Conservation (phyloP, 805 yeast species). For the Saccharomyces mikatae region DNA sequence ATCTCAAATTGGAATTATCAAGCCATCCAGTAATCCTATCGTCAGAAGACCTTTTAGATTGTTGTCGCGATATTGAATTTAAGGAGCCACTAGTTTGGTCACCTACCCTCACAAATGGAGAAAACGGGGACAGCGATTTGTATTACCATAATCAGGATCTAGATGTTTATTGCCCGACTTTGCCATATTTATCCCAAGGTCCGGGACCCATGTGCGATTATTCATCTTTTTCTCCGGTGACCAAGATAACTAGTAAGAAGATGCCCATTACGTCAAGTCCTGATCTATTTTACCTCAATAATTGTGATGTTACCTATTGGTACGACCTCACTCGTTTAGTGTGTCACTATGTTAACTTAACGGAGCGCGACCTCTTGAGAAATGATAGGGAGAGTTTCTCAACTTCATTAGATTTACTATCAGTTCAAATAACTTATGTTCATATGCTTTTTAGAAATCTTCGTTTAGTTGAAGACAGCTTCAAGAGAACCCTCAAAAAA, state of each 20-base stretch:
- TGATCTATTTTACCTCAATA: not conserved
- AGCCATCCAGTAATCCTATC: not conserved
- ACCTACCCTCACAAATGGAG: not conserved
- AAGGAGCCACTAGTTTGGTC: not conserved
- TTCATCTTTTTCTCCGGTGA: not conserved
- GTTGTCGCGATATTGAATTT: not conserved
- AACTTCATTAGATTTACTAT: not conserved
- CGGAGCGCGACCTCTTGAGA: not conserved
- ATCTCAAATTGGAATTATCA: not conserved
- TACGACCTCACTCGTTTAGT: not conserved
- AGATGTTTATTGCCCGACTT: conserved; percentile 47
- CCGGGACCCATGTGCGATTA: not conserved
- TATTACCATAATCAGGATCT: conserved; percentile 54
- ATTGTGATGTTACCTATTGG: not conserved
- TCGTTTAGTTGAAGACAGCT: not conserved
- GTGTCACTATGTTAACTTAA: not conserved
- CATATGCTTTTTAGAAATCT: not conserved
- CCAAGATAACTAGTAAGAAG: not conserved
- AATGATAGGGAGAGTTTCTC: not conserved
- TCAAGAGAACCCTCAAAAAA: conserved; percentile 31
- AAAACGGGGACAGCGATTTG: conserved; percentile 36
- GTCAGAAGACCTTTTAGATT: not conserved
- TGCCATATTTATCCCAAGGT: conserved; percentile 39
- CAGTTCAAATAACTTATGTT: not conserved
- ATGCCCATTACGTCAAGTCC: not conserved